Evolutionary conservation across 768 basidiomycete genomes (phyloP).

Genomic region (Dioszegia aurantiaca): DNA sequence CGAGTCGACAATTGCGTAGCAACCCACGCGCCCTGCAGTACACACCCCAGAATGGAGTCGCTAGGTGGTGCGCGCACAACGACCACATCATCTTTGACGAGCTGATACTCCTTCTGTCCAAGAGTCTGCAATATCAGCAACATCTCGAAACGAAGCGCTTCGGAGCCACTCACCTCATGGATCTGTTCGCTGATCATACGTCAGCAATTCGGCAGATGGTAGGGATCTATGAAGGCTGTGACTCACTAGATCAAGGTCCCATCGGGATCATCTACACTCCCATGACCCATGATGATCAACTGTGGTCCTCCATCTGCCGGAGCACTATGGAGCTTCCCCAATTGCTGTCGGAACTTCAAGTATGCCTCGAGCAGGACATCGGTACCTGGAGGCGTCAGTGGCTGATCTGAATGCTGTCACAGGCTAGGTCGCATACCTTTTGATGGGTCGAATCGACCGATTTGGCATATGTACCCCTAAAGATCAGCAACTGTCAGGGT

Average conservation of each 20-base stretch:
- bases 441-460: conserved; percentile 91
- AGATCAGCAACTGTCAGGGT: too few relatives aligned
- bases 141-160: not conserved
- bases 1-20: conserved; percentile 87
- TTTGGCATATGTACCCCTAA: conserved; percentile 72
- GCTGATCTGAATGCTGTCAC: not conserved
- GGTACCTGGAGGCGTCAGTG: conserved; percentile 33
- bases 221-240: too few relatives aligned
- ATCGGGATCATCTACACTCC: conserved; percentile 91
- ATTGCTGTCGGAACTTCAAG: conserved; percentile 70
- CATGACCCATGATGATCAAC: conserved; percentile 65
- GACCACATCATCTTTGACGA: conserved; percentile 57
- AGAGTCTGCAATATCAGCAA: conserved; percentile 34
- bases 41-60: conserved; percentile 70
- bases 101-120: conserved; percentile 31
- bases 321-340: conserved; percentile 48
- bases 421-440: conserved; percentile 62
- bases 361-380: conserved; percentile 65
- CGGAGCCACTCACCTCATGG: conserved; percentile 37
- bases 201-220: not conserved
- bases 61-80: conserved; percentile 74
- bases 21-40: conserved; percentile 84
- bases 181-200: conserved; percentile 30
- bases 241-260: conserved; percentile 55
- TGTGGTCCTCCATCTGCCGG: conserved; percentile 44